phyloP scores from a whole-genome alignment of 2,329 filamentous ascomycete genomes.

The Colletotrichum euphorbiae region DNA sequence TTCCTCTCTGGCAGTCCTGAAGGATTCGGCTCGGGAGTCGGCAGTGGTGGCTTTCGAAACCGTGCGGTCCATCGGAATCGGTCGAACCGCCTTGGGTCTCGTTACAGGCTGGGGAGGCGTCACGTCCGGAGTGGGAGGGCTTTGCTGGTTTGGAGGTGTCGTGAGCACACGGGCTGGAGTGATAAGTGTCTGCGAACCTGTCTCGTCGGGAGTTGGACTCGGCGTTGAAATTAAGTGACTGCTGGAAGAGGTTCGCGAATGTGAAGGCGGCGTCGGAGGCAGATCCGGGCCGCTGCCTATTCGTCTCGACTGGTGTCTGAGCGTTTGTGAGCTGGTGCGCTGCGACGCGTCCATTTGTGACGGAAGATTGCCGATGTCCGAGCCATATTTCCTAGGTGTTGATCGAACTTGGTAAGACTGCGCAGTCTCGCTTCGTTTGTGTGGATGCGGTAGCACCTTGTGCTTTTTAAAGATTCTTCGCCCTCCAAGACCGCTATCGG shows the following conservation, averaged over 20 bases:
- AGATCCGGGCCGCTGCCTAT: slow-evolving; percentile 61
- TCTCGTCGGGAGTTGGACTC: slow-evolving; percentile 54
- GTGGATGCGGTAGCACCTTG: slow-evolving; percentile 55
- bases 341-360: slow-evolving; percentile 46
- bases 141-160: slow-evolving; percentile 74
- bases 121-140: slow-evolving; percentile 79
- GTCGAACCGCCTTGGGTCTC: slow-evolving; percentile 59
- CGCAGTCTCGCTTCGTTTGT: slow-evolving; percentile 40
- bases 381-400: slow-evolving; percentile 38
- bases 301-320: slow-evolving; percentile 56
- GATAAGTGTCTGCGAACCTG: slow-evolving; percentile 53
- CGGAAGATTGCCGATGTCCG: slow-evolving; percentile 39
- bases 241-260: slow-evolving; percentile 68
- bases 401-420: slow-evolving; percentile 37
- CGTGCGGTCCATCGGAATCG: slow-evolving; percentile 60
- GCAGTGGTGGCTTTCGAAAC: slow-evolving; percentile 66
- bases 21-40: slow-evolving; percentile 76
- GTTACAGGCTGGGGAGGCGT: slow-evolving; percentile 71
- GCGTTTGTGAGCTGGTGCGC: slow-evolving; percentile 52
- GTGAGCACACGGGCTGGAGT: slow-evolving; percentile 55
- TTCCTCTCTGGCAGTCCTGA: slow-evolving; percentile 76
- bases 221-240: slow-evolving; percentile 58
- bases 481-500: slow-evolving; percentile 45
- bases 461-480: slow-evolving; percentile 60
- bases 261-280: slow-evolving; percentile 73